Percentiles rank a stretch among this genome's conserved stretches.
Evolutionary conservation across 2,329 filamentous ascomycete species (phyloP).

Genomic region (Curvularia eragrostidis): DNA sequence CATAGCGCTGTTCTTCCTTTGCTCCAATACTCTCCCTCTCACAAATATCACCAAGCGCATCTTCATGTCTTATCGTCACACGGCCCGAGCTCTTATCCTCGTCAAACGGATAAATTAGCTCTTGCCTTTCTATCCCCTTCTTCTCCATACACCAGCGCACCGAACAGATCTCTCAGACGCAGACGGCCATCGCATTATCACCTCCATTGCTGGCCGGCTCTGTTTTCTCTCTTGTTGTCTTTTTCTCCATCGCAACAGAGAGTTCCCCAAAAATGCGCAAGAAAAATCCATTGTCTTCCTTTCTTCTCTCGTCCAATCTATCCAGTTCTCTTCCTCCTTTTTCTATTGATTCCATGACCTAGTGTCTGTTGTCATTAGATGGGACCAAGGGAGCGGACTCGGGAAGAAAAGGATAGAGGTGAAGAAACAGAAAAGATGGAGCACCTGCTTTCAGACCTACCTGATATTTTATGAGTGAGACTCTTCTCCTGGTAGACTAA

Average conservation of each 20-base stretch:
- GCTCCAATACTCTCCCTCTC: slow-evolving; percentile 9
- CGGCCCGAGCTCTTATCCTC: slow-evolving; percentile 2
- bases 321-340: slow-evolving; percentile 7
- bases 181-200: slow-evolving; percentile 27
- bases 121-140: background rate
- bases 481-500: slow-evolving; percentile 46
- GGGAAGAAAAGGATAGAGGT: slow-evolving; percentile 16
- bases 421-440: background rate
- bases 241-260: background rate
- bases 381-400: slow-evolving; percentile 6
- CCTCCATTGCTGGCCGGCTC: slow-evolving; percentile 33
- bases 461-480: slow-evolving; percentile 35
- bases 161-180: slow-evolving; percentile 36
- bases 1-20: slow-evolving; percentile 15
- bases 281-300: slow-evolving; percentile 25
- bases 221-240: slow-evolving; percentile 12
- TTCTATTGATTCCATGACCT: background rate
- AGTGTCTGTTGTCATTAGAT: background rate
- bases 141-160: slow-evolving; percentile 29
- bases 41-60: background rate
- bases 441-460: slow-evolving; percentile 45
- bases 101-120: background rate
- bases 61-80: background rate
- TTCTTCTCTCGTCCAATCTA: slow-evolving; percentile 5
- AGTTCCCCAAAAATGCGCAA: slow-evolving; percentile 25